phyloP scores from a whole-genome alignment of 1,139 yeast genomes.

The Lodderomyces orthopsilosis region DNA sequence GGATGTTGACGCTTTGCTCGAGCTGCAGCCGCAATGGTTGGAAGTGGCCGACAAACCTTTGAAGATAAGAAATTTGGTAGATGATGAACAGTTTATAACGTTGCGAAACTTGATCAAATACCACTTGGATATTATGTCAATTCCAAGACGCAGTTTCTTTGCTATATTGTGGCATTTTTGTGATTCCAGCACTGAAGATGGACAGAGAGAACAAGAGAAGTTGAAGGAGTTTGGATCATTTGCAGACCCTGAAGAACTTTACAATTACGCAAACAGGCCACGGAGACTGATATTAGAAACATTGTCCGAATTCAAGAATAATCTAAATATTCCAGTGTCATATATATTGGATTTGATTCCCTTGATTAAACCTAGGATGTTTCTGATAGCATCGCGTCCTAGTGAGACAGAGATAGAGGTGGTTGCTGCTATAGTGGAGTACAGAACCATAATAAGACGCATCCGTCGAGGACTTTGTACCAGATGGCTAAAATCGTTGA shows the following conservation, averaged over 20 bases:
- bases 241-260: conserved; percentile 75
- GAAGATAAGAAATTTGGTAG: conserved; percentile 21
- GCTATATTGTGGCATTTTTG: conserved; percentile 71
- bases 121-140: conserved; percentile 77
- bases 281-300: conserved; percentile 85
- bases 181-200: conserved; percentile 37
- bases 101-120: conserved; percentile 69
- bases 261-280: conserved; percentile 88
- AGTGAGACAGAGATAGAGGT: conserved; percentile 48
- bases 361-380: conserved; percentile 71
- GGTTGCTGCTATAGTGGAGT: conserved; percentile 81
- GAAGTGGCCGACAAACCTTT: conserved; percentile 61
- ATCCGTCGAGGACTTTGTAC: conserved; percentile 84
- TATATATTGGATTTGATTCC: conserved; percentile 79
- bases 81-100: conserved; percentile 58
- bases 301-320: conserved; percentile 70
- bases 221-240: conserved; percentile 71
- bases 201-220: conserved; percentile 66
- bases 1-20: conserved; percentile 64
- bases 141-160: conserved; percentile 85
- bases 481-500: conserved; percentile 60
- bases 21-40: conserved; percentile 69
- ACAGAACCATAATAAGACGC: conserved; percentile 74
- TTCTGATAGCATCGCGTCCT: conserved; percentile 74
- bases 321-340: conserved; percentile 67